Evolutionary conservation across 768 basidiomycete species (phyloP).

Genomic region (Rhodotorula graminis): DNA sequence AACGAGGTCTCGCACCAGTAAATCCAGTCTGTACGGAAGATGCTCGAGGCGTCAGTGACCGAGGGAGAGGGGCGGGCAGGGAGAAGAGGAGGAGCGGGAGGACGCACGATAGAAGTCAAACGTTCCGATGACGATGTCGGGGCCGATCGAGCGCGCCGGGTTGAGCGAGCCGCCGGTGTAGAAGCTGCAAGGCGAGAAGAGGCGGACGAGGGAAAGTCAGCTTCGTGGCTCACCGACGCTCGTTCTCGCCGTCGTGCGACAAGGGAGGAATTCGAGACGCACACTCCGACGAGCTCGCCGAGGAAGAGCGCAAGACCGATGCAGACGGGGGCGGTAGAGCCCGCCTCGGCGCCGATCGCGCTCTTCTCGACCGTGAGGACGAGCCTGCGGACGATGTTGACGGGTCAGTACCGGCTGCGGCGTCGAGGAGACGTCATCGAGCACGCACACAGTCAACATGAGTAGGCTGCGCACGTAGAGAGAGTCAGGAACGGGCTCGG

Average conservation of each 20-base stretch:
- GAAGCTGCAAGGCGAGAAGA: not conserved
- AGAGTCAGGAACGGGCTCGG: too few species aligned
- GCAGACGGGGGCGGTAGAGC: slow-evolving; percentile 48
- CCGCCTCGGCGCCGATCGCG: slow-evolving; percentile 32
- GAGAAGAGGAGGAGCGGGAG: too few species aligned
- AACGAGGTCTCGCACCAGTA: slow-evolving; percentile 1
- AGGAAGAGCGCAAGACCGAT: slow-evolving; percentile 48
- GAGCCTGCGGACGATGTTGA: too few species aligned
- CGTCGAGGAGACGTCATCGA: too few species aligned
- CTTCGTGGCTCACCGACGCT: not conserved
- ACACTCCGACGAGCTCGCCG: slow-evolving; percentile 25
- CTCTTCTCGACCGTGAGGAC: not conserved
- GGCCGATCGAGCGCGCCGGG: slow-evolving; percentile 10
- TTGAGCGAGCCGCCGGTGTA: not conserved
- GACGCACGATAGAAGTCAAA: not conserved
- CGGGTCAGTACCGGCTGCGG: too few species aligned
- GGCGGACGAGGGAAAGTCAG: not conserved
- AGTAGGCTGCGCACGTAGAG: not conserved
- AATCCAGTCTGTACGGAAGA: slow-evolving; percentile 16
- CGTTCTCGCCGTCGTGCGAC: too few species aligned
- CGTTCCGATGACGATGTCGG: slow-evolving; percentile 10
- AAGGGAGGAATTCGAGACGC: not conserved
- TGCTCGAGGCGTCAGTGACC: too few species aligned
- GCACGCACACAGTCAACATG: slow-evolving; percentile 4
- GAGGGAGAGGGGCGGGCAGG: too few species aligned